Evolutionary conservation across 441 rosid species (phyloP).

Genomic region (Euphorbia celastroides): DNA sequence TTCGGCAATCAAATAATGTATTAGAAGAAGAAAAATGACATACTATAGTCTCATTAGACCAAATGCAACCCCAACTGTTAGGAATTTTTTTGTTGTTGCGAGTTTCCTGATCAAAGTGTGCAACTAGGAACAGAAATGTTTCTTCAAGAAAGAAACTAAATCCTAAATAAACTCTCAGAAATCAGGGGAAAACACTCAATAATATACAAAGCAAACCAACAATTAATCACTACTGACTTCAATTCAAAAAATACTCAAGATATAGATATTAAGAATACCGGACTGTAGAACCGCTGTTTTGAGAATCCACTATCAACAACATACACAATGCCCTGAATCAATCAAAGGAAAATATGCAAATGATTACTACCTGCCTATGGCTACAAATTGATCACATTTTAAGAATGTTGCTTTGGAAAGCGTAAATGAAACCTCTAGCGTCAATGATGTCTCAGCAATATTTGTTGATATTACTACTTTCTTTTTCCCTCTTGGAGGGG

Average conservation of each 20-base stretch:
- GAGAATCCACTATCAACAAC: slow-evolving; percentile 97
- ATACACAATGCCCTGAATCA: slow-evolving; percentile 79
- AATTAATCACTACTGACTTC: slow-evolving; percentile 1
- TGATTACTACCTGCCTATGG: slow-evolving; percentile 8
- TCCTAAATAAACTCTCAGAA: not conserved
- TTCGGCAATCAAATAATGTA: not conserved
- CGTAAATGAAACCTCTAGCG: slow-evolving; percentile 61
- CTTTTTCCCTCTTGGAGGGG: slow-evolving; percentile 87
- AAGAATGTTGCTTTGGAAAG: slow-evolving; percentile 5
- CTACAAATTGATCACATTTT: slow-evolving; percentile 13
- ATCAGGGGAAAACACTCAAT: not conserved
- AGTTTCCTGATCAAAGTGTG: not conserved
- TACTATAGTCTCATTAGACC: not conserved
- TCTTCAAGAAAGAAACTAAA: slow-evolving; percentile 1
- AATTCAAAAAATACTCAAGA: slow-evolving; percentile 5
- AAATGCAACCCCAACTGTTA: not conserved
- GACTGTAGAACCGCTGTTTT: slow-evolving; percentile 90
- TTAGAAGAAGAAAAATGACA: not conserved
- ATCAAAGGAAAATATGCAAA: slow-evolving; percentile 19
- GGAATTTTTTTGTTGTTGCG: not conserved
- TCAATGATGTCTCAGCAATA: slow-evolving; percentile 92
- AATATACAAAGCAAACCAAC: not conserved
- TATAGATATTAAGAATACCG: slow-evolving; percentile 39
- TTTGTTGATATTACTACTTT: slow-evolving; percentile 92
- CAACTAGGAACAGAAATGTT: not conserved